Evolutionary conservation across 2,329 filamentous ascomycete genomes (phyloP).

Genomic region (Fusarium buxicola): DNA sequence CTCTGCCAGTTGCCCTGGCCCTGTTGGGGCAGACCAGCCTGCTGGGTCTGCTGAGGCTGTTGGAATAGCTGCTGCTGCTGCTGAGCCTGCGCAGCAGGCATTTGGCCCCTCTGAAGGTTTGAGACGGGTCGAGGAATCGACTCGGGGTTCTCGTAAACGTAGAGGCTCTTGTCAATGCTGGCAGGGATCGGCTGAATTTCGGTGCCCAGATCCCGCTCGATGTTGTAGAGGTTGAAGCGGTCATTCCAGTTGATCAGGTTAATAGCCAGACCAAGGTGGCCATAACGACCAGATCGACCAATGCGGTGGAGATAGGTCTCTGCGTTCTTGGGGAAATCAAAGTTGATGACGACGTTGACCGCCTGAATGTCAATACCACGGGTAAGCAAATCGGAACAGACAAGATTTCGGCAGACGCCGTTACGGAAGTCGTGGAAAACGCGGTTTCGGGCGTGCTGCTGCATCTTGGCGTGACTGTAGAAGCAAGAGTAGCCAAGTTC

Average conservation of each 20-base stretch:
- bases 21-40: conserved; percentile 49
- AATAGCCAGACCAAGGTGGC: conserved; percentile 96
- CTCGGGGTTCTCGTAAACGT: conserved; percentile 97
- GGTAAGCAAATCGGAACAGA: conserved; percentile 96
- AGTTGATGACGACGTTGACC: conserved; percentile 99
- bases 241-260: conserved; percentile 99
- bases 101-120: conserved; percentile 54
- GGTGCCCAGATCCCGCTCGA: conserved; percentile 95
- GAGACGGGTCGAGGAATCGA: conserved; percentile 86
- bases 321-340: conserved; percentile 99
- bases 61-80: conserved; percentile 46
- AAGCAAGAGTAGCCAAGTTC: conserved; percentile 99
- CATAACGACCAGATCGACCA: conserved; percentile 95
- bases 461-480: conserved; percentile 98
- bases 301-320: conserved; percentile 99
- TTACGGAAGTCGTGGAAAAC: conserved; percentile 99
- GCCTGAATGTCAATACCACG: conserved; percentile 99
- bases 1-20: conserved; percentile 57
- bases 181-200: conserved; percentile 97
- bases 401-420: conserved; percentile 95
- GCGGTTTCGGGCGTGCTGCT: conserved; percentile 94
- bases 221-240: conserved; percentile 98
- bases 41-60: conserved; percentile 46
- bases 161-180: conserved; percentile 96
- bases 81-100: conserved; percentile 46